Evolutionary conservation across 2,329 filamentous ascomycete species (phyloP).

Genomic region (Aspergillus arachidicola): DNA sequence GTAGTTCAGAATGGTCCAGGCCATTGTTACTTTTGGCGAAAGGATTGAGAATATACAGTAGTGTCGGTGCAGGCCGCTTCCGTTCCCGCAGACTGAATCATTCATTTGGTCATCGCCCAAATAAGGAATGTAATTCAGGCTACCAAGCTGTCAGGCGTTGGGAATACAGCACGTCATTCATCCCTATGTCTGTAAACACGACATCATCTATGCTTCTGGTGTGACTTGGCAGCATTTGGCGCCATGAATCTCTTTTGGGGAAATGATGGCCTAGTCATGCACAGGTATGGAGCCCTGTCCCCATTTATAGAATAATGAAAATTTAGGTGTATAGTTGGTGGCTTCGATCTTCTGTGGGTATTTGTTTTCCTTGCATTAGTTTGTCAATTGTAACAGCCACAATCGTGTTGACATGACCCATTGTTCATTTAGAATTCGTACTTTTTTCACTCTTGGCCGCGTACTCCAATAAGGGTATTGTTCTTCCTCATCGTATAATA

Average conservation of each 20-base stretch:
- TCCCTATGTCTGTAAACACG: not conserved
- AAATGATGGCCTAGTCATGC: slow-evolving; percentile 8
- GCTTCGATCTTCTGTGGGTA: slow-evolving; percentile 20
- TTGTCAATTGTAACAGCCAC: slow-evolving; percentile 23
- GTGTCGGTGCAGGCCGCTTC: not conserved
- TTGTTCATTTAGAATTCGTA: slow-evolving; percentile 16
- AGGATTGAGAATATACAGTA: slow-evolving; percentile 4
- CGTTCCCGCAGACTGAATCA: not conserved
- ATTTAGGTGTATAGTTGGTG: slow-evolving; percentile 11
- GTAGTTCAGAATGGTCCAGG: slow-evolving; percentile 3
- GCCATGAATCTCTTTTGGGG: not conserved
- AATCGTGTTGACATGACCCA: slow-evolving; percentile 11
- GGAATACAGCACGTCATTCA: not conserved
- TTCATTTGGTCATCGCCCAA: not conserved
- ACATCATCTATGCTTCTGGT: not conserved
- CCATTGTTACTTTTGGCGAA: slow-evolving; percentile 10
- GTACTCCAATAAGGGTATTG: slow-evolving; percentile 8
- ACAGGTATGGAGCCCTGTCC: slow-evolving; percentile 16
- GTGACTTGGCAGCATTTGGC: not conserved
- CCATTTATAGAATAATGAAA: slow-evolving; percentile 18
- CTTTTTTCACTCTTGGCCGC: slow-evolving; percentile 18
- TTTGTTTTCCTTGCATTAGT: slow-evolving; percentile 31
- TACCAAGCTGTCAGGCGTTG: not conserved
- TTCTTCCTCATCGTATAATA: slow-evolving; percentile 16
- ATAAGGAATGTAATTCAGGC: not conserved